These are phyloP conservation scores for Globisporangium spinosum DNA, from an alignment of 352 stramenopile species.

Conservation along the genomic window DNA sequence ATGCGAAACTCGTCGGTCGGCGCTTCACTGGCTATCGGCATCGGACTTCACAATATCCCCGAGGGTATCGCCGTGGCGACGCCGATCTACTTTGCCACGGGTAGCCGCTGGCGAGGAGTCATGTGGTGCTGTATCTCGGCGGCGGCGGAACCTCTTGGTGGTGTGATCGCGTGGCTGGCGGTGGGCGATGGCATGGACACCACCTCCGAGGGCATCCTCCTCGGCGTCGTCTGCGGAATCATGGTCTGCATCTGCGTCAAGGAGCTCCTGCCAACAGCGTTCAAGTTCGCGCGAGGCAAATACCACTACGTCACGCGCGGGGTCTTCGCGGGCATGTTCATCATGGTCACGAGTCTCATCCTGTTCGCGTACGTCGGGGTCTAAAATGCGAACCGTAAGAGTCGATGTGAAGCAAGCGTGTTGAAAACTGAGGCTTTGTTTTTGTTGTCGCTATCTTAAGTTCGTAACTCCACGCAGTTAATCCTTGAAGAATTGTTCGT, in stretches of 20 bases:
- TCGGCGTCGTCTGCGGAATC: constrained; percentile 91
- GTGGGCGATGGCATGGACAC: constrained; percentile 73
- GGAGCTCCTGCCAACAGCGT: constrained; percentile 91
- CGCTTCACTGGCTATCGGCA: constrained; percentile 89
- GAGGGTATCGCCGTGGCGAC: constrained; percentile 94
- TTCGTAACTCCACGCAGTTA: background rate
- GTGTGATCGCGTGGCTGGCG: constrained; percentile 81
- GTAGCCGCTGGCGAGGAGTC: constrained; percentile 91
- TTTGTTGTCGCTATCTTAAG: background rate
- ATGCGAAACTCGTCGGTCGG: constrained; percentile 89
- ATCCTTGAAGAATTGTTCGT: too few relatives aligned
- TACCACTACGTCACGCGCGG: constrained; percentile 82
- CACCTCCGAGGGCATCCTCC: constrained; percentile 82
- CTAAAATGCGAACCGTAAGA: constrained; percentile 13
- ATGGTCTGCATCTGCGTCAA: constrained; percentile 91
- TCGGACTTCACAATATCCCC: constrained; percentile 96
- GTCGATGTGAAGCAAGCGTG: background rate
- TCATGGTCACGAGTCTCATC: constrained; percentile 88
- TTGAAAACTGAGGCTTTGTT: background rate
- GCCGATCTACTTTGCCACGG: constrained; percentile 96
- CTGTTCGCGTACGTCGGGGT: constrained; percentile 80
- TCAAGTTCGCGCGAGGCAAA: constrained; percentile 86
- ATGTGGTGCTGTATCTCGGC: constrained; percentile 88
- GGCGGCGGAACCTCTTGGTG: constrained; percentile 88
- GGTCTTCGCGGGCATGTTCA: constrained; percentile 79